These are phyloP conservation scores for Chlamydomonas asymmetrica DNA, from an alignment of 139 green algal genomes.

Conservation along the genomic window DNA sequence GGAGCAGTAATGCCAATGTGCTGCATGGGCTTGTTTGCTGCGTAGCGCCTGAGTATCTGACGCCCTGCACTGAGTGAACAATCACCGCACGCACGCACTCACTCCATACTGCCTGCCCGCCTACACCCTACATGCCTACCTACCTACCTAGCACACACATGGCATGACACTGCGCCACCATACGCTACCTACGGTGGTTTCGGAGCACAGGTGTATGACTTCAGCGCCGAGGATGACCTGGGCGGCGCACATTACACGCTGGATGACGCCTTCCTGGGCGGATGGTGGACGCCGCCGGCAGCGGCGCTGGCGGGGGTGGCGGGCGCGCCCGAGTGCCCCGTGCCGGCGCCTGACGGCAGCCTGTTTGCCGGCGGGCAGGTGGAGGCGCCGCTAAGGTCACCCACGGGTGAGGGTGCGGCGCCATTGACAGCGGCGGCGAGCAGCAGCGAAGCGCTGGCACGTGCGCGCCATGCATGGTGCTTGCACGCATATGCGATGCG, in stretches of 20 bases:
- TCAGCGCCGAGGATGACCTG: conserved; percentile 35
- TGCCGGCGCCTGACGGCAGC: conserved; percentile 14
- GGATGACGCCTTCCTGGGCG: conserved; percentile 10
- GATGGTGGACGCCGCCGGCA: conserved; percentile 2
- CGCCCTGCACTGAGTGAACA: neutral
- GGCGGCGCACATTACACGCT: conserved; percentile 10
- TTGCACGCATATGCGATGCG: no score
- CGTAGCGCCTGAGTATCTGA: neutral
- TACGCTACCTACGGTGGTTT: no score
- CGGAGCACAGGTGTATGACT: conserved; percentile 34
- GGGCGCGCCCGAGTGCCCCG: conserved; percentile 8
- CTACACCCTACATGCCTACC: neutral
- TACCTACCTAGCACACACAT: neutral
- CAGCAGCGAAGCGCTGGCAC: no score
- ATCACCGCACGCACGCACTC: neutral
- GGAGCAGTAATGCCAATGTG: no score
- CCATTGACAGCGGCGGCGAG: no score
- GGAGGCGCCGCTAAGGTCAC: conserved; percentile 1
- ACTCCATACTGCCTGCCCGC: neutral
- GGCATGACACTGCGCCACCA: neutral
- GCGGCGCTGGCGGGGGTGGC: neutral
- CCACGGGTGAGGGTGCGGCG: neutral
- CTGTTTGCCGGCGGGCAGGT: conserved; percentile 7
- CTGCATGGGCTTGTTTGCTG: neutral
- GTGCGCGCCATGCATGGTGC: no score